phyloP scores from a whole-genome alignment of 192 early-diverging fungal genomes.

The Backusella morwellensis region DNA sequence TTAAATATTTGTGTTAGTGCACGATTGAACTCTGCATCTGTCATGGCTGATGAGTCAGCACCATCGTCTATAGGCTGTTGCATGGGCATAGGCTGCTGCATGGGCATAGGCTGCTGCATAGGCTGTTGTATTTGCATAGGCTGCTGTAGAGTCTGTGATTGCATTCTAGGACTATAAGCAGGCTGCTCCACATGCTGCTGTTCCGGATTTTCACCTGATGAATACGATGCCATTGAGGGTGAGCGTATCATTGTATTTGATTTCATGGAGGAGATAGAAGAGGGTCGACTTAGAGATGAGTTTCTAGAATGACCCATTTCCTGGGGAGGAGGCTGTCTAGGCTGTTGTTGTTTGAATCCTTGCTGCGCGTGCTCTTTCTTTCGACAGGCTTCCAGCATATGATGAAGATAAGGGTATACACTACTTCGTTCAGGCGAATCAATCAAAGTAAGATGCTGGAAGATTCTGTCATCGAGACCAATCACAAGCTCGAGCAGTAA shows the following conservation, averaged over 20 bases:
- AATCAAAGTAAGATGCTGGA: slow-evolving; percentile 60
- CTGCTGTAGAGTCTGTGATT: slow-evolving; percentile 10
- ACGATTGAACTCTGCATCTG: slow-evolving; percentile 64
- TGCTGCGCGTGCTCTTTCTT: slow-evolving; percentile 35
- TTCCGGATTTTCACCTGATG: not conserved
- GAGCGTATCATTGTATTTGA: slow-evolving; percentile 22
- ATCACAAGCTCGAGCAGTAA: slow-evolving; percentile 77
- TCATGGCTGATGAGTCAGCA: not conserved
- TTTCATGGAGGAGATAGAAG: slow-evolving; percentile 13
- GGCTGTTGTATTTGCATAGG: slow-evolving; percentile 12
- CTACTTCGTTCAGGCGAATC: slow-evolving; percentile 61
- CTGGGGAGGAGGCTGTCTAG: not conserved
- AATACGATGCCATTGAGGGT: slow-evolving; percentile 12
- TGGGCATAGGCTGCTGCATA: not conserved
- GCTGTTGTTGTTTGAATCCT: slow-evolving; percentile 4
- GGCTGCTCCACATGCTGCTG: not conserved
- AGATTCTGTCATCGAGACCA: slow-evolving; percentile 58
- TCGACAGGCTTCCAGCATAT: slow-evolving; percentile 51
- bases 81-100: not conserved
- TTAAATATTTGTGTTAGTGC: slow-evolving; percentile 67
- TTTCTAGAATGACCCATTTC: slow-evolving; percentile 17
- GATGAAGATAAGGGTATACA: slow-evolving; percentile 62
- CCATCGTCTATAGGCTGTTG: not conserved
- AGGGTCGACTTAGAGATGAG: slow-evolving; percentile 25
- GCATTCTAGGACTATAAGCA: slow-evolving; percentile 6